Evolutionary conservation across 768 basidiomycete genomes (phyloP).

Genomic region (Exsudoporus frostii): DNA sequence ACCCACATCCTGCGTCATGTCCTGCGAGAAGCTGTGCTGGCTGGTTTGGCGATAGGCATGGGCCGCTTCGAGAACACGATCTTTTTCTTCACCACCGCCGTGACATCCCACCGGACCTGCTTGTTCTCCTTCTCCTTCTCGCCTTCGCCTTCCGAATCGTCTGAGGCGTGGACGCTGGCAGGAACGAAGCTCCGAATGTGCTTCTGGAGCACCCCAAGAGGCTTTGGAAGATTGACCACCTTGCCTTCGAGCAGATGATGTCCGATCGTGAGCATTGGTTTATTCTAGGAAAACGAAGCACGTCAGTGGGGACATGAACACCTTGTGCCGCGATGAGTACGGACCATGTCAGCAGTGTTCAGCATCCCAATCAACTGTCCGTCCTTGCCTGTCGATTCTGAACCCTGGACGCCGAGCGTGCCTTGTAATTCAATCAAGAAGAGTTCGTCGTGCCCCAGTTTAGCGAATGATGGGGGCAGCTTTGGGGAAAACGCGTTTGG

Average conservation of each 20-base stretch:
- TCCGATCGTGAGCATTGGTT: constrained; percentile 77
- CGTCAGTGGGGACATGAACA: constrained; percentile 1
- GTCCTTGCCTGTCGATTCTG: constrained; percentile 47
- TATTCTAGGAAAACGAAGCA: constrained; percentile 41
- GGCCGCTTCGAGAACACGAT: constrained; percentile 82
- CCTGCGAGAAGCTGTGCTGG: constrained; percentile 20
- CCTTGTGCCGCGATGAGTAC: constrained; percentile 20
- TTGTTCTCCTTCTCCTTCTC: not conserved
- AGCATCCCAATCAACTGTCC: constrained; percentile 80
- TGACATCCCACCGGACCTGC: constrained; percentile 51
- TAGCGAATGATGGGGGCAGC: constrained; percentile 63
- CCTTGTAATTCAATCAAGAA: constrained; percentile 90
- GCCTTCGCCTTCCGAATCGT: not conserved
- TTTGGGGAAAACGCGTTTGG: constrained; percentile 35
- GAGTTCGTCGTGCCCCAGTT: constrained; percentile 74
- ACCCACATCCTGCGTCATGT: constrained; percentile 8
- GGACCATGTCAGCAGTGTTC: constrained; percentile 59
- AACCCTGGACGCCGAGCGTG: constrained; percentile 64
- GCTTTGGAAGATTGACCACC: constrained; percentile 70
- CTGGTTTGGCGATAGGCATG: constrained; percentile 57
- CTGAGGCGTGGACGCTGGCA: not conserved
- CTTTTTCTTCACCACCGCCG: constrained; percentile 76
- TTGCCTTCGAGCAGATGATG: constrained; percentile 91
- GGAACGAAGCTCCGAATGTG: constrained; percentile 4
- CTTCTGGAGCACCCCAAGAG: constrained; percentile 69